A percentile compares a stretch with the other conserved stretches of the same genome.
Evolutionary conservation across 2,329 filamentous ascomycete species (phyloP).

Genomic region (Dothideomycetidae sp.): DNA sequence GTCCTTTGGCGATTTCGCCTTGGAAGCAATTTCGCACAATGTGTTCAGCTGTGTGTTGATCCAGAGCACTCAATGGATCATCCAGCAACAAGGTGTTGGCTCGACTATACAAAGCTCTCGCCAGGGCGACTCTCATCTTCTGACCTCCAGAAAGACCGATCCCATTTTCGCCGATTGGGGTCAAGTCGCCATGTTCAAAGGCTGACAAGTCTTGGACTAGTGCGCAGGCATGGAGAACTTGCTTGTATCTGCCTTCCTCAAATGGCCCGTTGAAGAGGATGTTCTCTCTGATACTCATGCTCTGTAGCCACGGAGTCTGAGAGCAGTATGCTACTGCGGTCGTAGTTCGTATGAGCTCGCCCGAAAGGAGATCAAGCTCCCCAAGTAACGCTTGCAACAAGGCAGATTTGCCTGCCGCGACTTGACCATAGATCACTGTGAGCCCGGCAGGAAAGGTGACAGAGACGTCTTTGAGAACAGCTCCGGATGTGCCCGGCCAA

Average conservation of each 20-base stretch:
- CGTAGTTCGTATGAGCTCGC: constrained; percentile 38
- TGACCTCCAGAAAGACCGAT: constrained; percentile 35
- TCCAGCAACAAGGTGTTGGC: constrained; percentile 34
- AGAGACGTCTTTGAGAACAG: constrained; percentile 41
- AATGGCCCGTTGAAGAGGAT: constrained; percentile 52
- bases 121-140: constrained; percentile 33
- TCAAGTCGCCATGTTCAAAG: constrained; percentile 50
- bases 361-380: constrained; percentile 40
- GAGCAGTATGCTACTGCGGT: constrained; percentile 49
- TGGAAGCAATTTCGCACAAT: constrained; percentile 44
- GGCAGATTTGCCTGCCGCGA: constrained; percentile 50
- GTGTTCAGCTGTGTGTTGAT: constrained; percentile 48
- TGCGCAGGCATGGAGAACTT: constrained; percentile 52
- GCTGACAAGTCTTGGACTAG: constrained; percentile 46
- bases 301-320: constrained; percentile 54
- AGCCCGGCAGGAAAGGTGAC: constrained; percentile 42
- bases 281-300: constrained; percentile 55
- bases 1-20: constrained; percentile 39
- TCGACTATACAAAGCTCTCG: constrained; percentile 33
- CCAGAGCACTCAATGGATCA: constrained; percentile 34
- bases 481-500: constrained; percentile 55
- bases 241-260: constrained; percentile 53
- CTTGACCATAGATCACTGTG: constrained; percentile 48
- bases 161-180: constrained; percentile 33
- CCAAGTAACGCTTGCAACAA: constrained; percentile 45